Percentiles rank a stretch among this genome's conserved stretches.
Evolutionary conservation across 116 monocot genomes (phyloP).

Genomic region (Iris pallida): DNA sequence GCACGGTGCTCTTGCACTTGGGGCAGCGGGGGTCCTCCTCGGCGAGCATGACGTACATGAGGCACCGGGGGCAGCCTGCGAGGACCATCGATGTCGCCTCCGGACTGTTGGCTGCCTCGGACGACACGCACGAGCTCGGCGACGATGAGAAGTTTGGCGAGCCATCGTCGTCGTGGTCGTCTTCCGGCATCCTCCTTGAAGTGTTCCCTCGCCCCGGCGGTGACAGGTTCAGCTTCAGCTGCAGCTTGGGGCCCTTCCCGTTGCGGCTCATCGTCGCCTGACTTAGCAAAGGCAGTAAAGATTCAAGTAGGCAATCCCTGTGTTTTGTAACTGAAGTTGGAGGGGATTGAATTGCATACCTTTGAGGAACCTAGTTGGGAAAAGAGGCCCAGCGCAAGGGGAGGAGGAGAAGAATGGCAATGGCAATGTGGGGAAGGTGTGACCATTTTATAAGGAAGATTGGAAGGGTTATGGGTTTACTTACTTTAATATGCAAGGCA

Average conservation of each 20-base stretch:
- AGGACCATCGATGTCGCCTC: constrained; percentile 73
- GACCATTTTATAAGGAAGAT: constrained; percentile 13
- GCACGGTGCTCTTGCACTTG: constrained; percentile 83
- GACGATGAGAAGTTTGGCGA: constrained; percentile 44
- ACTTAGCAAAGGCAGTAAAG: neutral
- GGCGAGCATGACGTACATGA: constrained; percentile 94
- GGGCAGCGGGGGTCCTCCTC: constrained; percentile 86
- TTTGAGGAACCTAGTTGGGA: too few relatives aligned
- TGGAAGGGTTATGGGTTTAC: constrained; percentile 14
- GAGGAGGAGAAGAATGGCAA: neutral
- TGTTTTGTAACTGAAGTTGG: too few relatives aligned
- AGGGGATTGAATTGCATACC: too few relatives aligned
- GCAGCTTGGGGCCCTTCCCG: constrained; percentile 46
- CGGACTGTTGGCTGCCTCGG: constrained; percentile 56
- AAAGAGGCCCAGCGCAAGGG: neutral
- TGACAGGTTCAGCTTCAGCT: constrained; percentile 48
- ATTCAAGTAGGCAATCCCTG: too few relatives aligned
- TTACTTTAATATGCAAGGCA: constrained; percentile 14
- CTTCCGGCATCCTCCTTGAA: constrained; percentile 15
- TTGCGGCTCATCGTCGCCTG: constrained; percentile 44
- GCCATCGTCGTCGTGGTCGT: constrained; percentile 3
- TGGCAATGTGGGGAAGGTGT: neutral
- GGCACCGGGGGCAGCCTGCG: constrained; percentile 78
- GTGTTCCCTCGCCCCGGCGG: constrained; percentile 22
- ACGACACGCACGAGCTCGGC: constrained; percentile 65